Percentiles rank a stretch among this genome's conserved stretches.
These are phyloP conservation scores for Pseudogymnoascus sp. DNA, from an alignment of 2,329 filamentous ascomycete genomes.

Conservation along the genomic window DNA sequence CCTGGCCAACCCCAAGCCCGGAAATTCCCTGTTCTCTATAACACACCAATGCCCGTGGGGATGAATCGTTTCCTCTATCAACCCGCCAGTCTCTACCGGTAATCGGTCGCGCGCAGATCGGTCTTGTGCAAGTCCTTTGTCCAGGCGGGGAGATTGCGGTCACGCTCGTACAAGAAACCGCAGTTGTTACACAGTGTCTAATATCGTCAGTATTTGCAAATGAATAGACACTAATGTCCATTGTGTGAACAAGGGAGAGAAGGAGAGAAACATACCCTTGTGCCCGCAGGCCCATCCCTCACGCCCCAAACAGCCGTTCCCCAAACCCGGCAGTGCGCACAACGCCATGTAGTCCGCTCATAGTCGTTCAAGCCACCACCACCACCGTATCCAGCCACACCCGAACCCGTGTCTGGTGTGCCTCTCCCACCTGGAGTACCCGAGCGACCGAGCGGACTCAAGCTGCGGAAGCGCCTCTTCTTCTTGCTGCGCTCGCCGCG, in stretches of 20 bases:
- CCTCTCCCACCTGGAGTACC: slow-evolving; percentile 63
- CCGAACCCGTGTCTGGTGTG: slow-evolving; percentile 73
- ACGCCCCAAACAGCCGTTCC: slow-evolving; percentile 92
- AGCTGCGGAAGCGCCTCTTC: slow-evolving; percentile 82
- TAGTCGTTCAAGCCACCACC: slow-evolving; percentile 59
- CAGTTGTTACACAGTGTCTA: slow-evolving; percentile 86
- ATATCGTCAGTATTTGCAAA: slow-evolving; percentile 18
- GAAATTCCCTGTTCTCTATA: not conserved
- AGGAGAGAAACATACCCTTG: slow-evolving; percentile 54
- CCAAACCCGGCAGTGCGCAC: slow-evolving; percentile 78
- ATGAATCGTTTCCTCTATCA: not conserved
- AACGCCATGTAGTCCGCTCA: slow-evolving; percentile 80
- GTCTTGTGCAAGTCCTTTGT: slow-evolving; percentile 57
- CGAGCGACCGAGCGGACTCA: slow-evolving; percentile 68
- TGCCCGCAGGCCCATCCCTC: slow-evolving; percentile 76
- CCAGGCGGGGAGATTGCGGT: slow-evolving; percentile 74
- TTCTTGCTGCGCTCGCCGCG: slow-evolving; percentile 90
- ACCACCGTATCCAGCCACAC: slow-evolving; percentile 54
- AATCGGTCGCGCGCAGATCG: slow-evolving; percentile 25
- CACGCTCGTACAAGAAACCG: slow-evolving; percentile 79
- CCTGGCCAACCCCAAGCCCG: not conserved
- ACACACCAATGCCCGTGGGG: not conserved
- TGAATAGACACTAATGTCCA: slow-evolving; percentile 10
- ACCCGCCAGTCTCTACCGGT: slow-evolving; percentile 19
- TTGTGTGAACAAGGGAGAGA: slow-evolving; percentile 10